Evolutionary conservation across 768 basidiomycete genomes (phyloP).

Genomic region (Panellus pusillus): DNA sequence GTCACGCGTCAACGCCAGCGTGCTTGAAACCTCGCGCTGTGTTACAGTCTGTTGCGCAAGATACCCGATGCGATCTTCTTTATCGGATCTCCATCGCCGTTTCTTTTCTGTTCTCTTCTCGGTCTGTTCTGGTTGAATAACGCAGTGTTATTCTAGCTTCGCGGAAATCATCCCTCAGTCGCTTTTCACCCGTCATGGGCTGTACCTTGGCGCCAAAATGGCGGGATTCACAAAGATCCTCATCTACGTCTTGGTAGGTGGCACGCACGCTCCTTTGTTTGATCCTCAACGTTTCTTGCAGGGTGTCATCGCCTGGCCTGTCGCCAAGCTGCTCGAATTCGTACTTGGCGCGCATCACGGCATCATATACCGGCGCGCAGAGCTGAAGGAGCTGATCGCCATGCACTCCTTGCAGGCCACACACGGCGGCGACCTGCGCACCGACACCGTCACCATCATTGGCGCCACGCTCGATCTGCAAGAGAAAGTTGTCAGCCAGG

Average conservation of each 20-base stretch:
- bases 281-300: slow-evolving; percentile 26
- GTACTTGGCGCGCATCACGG: slow-evolving; percentile 84
- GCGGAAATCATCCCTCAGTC: slow-evolving; percentile 92
- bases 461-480: slow-evolving; percentile 88
- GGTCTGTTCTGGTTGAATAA: not conserved
- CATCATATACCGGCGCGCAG: slow-evolving; percentile 75
- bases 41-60: not conserved
- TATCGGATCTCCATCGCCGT: slow-evolving; percentile 1
- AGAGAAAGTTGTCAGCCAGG: slow-evolving; percentile 74
- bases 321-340: slow-evolving; percentile 79
- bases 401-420: slow-evolving; percentile 75
- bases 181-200: slow-evolving; percentile 87
- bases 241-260: slow-evolving; percentile 63
- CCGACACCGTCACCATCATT: slow-evolving; percentile 86
- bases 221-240: slow-evolving; percentile 65
- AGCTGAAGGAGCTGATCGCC: slow-evolving; percentile 88
- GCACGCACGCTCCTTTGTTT: not conserved
- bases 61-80: slow-evolving; percentile 3
- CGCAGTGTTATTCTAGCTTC: slow-evolving; percentile 52
- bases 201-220: slow-evolving; percentile 88
- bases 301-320: slow-evolving; percentile 81
- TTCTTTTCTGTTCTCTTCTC: not conserved
- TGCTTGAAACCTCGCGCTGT: not conserved
- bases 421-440: slow-evolving; percentile 83
- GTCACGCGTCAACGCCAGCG: slow-evolving; percentile 28